Base-by-base conservation (phyloP, 1,284 basidiomycete genomes). In the Xanthoconium separans region DNA sequence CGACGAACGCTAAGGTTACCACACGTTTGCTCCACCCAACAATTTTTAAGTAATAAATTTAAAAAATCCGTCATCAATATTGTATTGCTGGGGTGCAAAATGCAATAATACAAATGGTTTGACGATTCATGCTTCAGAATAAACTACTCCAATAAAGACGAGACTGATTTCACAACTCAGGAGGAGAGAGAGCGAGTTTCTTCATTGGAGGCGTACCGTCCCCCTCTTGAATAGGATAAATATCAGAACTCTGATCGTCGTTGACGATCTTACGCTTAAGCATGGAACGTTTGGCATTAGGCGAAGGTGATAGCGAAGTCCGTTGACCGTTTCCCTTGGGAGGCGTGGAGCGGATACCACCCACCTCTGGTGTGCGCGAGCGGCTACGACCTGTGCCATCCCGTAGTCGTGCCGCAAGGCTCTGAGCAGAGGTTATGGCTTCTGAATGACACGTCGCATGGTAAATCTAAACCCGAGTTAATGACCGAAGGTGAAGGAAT, bases 401-500 rank as follows among this genome's bases (percentile, higher is more conserved):
- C 57, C 84, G 83, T 61, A 91, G 67, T 46, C 87, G 81, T 9
- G 81, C 79, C 42, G 82, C 88, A 47, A 90, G 71, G 63, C 70
- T 84, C 61, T 78, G 82, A 51, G 82, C 80, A 51, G 84, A 83
- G 37, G 72, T 72, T 46, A 81, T 67, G 20, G 89, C 87, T 66
- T 96, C 93, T 29, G 91, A 88, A 70, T 91, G 86, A 72, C 94
- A 96, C 4, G 93, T 95, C 42, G 94, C 93, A 74, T 97, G 94
- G 68, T 86, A 96, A 65, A 95, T 83, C 85, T 91, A 60, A 16
- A 39, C 13, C 39, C 43, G 37, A 11, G 40, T 55, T 18, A 55
- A 34, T 18, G 40, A 47, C 41, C 34, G 15, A 44, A 34, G 29
- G 8, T 10, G 33, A 39, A 46, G 22, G 57, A 55, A 22, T 31